phyloP scores from a whole-genome alignment of 805 yeast genomes.

The Starmerella cellae region DNA sequence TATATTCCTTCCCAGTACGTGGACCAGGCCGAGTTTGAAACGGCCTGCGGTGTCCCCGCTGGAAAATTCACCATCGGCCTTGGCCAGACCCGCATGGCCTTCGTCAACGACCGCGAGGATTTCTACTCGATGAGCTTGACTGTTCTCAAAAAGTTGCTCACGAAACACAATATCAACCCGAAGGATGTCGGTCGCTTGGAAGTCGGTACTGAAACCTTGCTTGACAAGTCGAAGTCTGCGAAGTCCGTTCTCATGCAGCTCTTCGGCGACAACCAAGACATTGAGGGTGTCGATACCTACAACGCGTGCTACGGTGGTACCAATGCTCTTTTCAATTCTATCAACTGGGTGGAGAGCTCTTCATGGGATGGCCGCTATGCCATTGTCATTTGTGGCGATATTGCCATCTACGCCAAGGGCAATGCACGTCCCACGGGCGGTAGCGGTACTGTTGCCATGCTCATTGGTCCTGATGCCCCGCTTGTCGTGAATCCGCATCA shows the following conservation, averaged over 20 bases:
- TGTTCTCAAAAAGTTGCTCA: constrained; percentile 61
- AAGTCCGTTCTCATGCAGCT: constrained; percentile 92
- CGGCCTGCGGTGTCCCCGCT: constrained; percentile 67
- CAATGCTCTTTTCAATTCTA: constrained; percentile 78
- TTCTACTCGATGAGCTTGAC: constrained; percentile 89
- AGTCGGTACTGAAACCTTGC: constrained; percentile 94
- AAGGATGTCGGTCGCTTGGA: constrained; percentile 80
- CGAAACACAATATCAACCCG: constrained; percentile 72
- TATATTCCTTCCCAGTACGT: constrained; percentile 75
- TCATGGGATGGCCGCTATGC: constrained; percentile 99
- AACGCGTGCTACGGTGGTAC: constrained; percentile 99
- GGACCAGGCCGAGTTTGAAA: constrained; percentile 77
- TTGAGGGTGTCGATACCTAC: constrained; percentile 90
- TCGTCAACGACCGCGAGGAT: constrained; percentile 94
- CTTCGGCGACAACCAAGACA: constrained; percentile 73
- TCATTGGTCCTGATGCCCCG: constrained; percentile 97
- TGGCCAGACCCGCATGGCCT: constrained; percentile 97
- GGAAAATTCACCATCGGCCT: constrained; percentile 98
- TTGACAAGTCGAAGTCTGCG: constrained; percentile 94
- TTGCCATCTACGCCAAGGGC: constrained; percentile 93
- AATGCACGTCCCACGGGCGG: constrained; percentile 99
- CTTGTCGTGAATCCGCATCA: constrained; percentile 77
- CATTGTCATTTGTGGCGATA: constrained; percentile 92
- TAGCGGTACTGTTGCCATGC: constrained; percentile 89
- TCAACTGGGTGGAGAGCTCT: constrained; percentile 92